phyloP scores from a whole-genome alignment of 2,329 filamentous ascomycete species.

The Trichoderma afroharzianum region DNA sequence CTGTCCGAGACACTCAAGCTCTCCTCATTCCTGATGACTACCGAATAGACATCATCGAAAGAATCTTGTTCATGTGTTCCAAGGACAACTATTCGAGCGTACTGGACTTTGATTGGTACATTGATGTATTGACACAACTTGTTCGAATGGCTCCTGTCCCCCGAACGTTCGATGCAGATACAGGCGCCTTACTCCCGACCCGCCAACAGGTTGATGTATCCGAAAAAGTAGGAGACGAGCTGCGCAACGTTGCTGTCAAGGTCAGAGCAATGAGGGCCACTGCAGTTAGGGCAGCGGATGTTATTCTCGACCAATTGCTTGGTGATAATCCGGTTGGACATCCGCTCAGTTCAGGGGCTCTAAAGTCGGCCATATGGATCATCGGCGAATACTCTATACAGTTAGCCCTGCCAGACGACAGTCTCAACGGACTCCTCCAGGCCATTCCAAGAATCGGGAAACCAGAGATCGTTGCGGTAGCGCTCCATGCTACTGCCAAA shows the following conservation, averaged over 20 bases:
- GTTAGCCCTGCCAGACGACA: constrained; percentile 65
- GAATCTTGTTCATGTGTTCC: constrained; percentile 86
- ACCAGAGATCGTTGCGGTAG: constrained; percentile 69
- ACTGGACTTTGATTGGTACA: constrained; percentile 95
- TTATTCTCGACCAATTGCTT: constrained; percentile 61
- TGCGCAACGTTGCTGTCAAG: constrained; percentile 87
- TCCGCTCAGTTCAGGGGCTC: constrained; percentile 58
- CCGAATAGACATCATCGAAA: constrained; percentile 72
- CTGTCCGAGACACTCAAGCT: constrained; percentile 37
- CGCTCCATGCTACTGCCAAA: constrained; percentile 82
- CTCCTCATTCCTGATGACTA: constrained; percentile 81
- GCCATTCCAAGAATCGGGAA: constrained; percentile 53
- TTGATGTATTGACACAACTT: constrained; percentile 82
- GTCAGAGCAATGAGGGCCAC: constrained; percentile 78
- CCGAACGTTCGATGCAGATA: constrained; percentile 37
- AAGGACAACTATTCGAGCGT: constrained; percentile 83
- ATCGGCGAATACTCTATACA: constrained; percentile 82
- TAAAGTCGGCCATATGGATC: constrained; percentile 78
- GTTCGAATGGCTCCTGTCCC: constrained; percentile 65
- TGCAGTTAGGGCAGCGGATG: constrained; percentile 78
- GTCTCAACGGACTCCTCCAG: constrained; percentile 71
- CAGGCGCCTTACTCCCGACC: constrained; percentile 29
- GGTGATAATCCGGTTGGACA: constrained; percentile 52
- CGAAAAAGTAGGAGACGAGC: constrained; percentile 73
- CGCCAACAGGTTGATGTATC: constrained; percentile 48